Base-by-base conservation (phyloP, 192 early-diverging fungal species). In the Blastocladiella britannica region DNA sequence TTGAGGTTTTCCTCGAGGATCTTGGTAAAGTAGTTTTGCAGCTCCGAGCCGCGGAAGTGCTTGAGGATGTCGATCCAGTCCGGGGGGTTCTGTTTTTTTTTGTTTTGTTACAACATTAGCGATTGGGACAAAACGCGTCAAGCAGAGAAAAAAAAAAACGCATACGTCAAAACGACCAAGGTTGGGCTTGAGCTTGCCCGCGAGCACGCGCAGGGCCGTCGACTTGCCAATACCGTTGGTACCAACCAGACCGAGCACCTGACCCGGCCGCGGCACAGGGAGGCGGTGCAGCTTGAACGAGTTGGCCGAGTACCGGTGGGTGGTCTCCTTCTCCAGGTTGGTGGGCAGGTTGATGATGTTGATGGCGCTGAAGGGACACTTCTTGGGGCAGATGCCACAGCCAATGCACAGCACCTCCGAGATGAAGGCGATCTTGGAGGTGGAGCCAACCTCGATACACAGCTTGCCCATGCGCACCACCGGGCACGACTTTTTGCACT, bases 21-120 rank as follows among this genome's bases (percentile, higher is more conserved):
- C 72, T 91, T 93, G 56, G 90, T 94, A 64, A 97, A 97, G 76
- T 90, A 97, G 80, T 94, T 97, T 70, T 97, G 93, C 68, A 97
- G 71, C 72, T 93, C 93, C 29, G 82, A 86, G 56, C 93, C 93
- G 59, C 93, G 86, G 78, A 97, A 97, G 64, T 92, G 78, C 68
- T 85, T 88, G 37, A 97, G 68, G 60, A 97, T 91, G 65, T 92
- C 91, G 66, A 92, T 80, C 91, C 91, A 95, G 62, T 95, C 89
- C 24, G 91, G 89, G 52, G 88, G 83, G 61, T 83, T 63, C 73
- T 74, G 28, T 26, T 20, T 63, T 27, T 9, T 8, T 23, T 0
- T 27, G 23, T 62, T 62, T 25, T 28, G 54, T 4, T n/a, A 7
- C 4, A n/a, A 56, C 20, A 2, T 60, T 20, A 26, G 15, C 2